Percentiles rank a stretch among this genome's conserved stretches.
Conservation (phyloP, 2,329 filamentous ascomycete genomes). For the Cytospora chrysosperma region DNA sequence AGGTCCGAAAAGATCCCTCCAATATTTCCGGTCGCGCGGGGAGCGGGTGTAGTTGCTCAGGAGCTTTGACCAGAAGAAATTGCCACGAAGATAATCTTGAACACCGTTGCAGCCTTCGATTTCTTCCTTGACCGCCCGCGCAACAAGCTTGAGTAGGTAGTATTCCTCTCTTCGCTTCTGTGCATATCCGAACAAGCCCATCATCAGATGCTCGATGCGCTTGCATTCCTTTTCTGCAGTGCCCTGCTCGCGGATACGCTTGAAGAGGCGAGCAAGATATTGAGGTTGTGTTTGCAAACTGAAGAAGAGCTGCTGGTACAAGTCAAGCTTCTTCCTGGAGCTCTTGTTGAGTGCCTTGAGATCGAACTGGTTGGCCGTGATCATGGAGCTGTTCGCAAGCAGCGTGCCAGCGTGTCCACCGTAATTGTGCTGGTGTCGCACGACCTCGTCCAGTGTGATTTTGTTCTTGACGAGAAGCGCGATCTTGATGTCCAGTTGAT, state of each 20-base stretch:
- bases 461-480: slow-evolving; percentile 98
- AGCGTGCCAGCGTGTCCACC: slow-evolving; percentile 84
- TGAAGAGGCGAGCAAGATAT: slow-evolving; percentile 87
- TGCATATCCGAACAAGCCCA: slow-evolving; percentile 95
- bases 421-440: slow-evolving; percentile 94
- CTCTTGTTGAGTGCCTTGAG: slow-evolving; percentile 97
- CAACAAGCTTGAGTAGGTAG: slow-evolving; percentile 86
- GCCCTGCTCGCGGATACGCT: slow-evolving; percentile 76
- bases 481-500: slow-evolving; percentile 98
- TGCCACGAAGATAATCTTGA: slow-evolving; percentile 84
- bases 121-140: slow-evolving; percentile 81
- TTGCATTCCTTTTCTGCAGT: slow-evolving; percentile 91
- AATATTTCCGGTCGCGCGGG: slow-evolving; percentile 86
- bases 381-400: slow-evolving; percentile 83
- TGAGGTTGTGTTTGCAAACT: slow-evolving; percentile 94
- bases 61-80: slow-evolving; percentile 90
- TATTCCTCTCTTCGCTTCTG: slow-evolving; percentile 97
- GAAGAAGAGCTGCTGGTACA: slow-evolving; percentile 98
- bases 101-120: slow-evolving; percentile 70
- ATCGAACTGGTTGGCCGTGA: slow-evolving; percentile 89
- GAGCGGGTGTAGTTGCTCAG: slow-evolving; percentile 86
- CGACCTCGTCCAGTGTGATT: slow-evolving; percentile 95
- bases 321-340: slow-evolving; percentile 90
- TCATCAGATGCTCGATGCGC: slow-evolving; percentile 87
- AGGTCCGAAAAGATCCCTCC: slow-evolving; percentile 81